Conservation (phyloP, 768 basidiomycete genomes). For the Leccinellum albellum region DNA sequence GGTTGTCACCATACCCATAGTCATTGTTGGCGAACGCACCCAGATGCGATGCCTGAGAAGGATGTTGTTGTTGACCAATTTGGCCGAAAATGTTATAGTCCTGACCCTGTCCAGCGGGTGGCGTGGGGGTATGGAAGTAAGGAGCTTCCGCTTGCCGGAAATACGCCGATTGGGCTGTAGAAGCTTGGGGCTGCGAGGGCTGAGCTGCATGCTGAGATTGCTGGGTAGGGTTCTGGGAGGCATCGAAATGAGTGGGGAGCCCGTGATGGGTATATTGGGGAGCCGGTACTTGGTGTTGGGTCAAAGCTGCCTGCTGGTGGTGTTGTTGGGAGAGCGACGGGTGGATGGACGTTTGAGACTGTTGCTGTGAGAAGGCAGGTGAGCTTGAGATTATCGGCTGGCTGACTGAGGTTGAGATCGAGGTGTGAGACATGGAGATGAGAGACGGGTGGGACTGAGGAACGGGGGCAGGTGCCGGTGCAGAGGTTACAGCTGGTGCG, state of each 20-base stretch:
- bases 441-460: conserved; percentile 26
- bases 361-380: conserved; percentile 27
- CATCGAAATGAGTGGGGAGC: conserved; percentile 59
- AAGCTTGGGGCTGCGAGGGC: conserved; percentile 40
- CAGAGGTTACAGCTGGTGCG: conserved; percentile 2
- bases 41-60: conserved; percentile 48
- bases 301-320: conserved; percentile 29
- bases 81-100: conserved; percentile 66
- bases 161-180: conserved; percentile 60
- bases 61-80: conserved; percentile 52
- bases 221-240: conserved; percentile 40
- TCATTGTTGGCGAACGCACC: conserved; percentile 59
- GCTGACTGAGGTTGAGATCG: conserved; percentile 33
- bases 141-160: conserved; percentile 69
- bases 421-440: conserved; percentile 30
- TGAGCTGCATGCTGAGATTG: conserved; percentile 42
- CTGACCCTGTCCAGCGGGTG: conserved; percentile 63
- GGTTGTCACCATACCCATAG: conserved; percentile 65
- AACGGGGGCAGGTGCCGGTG: conserved; percentile 10
- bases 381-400: conserved; percentile 29
- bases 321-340: conserved; percentile 30
- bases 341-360: conserved; percentile 31
- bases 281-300: conserved; percentile 35
- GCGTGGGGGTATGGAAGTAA: conserved; percentile 78
- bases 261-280: conserved; percentile 64